Percentiles rank a stretch among this genome's conserved stretches.
phyloP scores from a whole-genome alignment of 1,284 basidiomycete species.

The Xerocomus alliaceus region DNA sequence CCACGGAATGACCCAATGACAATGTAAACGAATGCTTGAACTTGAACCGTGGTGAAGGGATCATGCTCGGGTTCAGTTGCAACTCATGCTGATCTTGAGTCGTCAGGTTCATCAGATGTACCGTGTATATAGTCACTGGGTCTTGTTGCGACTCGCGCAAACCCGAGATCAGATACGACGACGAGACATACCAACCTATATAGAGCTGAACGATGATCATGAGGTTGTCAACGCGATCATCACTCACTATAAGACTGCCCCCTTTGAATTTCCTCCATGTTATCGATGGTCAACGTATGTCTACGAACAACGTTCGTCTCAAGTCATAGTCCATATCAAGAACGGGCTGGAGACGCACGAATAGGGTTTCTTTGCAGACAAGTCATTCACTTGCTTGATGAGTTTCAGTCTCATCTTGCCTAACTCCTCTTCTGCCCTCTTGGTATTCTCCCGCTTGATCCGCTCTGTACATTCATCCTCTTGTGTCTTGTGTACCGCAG shows the following conservation, averaged over 20 bases:
- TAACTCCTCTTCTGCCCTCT: slow-evolving; percentile 21
- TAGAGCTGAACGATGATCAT: not conserved
- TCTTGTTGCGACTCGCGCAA: slow-evolving; percentile 24
- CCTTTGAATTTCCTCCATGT: slow-evolving; percentile 1
- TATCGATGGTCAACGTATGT: not conserved
- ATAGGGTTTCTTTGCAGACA: slow-evolving; percentile 5
- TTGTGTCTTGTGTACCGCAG: slow-evolving; percentile 15
- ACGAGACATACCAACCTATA: not conserved
- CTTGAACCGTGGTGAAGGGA: slow-evolving; percentile 46
- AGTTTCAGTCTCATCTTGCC: slow-evolving; percentile 25
- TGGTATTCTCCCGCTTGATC: slow-evolving; percentile 6
- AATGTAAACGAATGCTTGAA: slow-evolving; percentile 44
- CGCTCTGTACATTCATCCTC: not conserved
- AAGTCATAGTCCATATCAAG: not conserved
- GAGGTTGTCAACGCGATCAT: not conserved
- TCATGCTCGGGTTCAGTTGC: slow-evolving; percentile 45
- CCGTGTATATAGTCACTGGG: slow-evolving; percentile 41
- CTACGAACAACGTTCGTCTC: not conserved
- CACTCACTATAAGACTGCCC: slow-evolving; percentile 3
- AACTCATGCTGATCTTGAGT: slow-evolving; percentile 50
- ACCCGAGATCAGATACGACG: slow-evolving; percentile 25
- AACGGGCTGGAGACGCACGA: slow-evolving; percentile 22
- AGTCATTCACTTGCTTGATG: slow-evolving; percentile 35
- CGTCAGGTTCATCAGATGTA: slow-evolving; percentile 49
- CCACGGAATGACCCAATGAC: slow-evolving; percentile 40